Evolutionary conservation across 129 eudicot genomes (phyloP).

Genomic region (Scalesia atractyloides): DNA sequence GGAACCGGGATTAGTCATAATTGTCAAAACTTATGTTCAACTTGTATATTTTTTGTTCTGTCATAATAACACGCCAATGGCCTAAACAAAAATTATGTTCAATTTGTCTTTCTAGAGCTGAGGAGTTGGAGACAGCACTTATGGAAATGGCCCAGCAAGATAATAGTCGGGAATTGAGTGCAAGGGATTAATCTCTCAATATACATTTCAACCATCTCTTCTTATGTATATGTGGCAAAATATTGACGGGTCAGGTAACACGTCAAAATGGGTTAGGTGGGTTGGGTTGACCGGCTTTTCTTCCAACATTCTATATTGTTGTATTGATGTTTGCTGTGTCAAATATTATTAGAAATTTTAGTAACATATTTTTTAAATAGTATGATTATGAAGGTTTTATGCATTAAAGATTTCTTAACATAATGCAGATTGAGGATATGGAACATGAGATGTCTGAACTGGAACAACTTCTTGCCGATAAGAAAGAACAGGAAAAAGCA

Average conservation of each 20-base stretch:
- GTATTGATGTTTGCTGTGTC: neutral
- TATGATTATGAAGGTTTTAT: neutral
- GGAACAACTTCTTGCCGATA: slow-evolving; percentile 64
- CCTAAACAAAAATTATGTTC: slow-evolving; percentile 1
- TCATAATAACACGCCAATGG: slow-evolving; percentile 14
- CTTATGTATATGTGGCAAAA: slow-evolving; percentile 5
- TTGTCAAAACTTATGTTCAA: slow-evolving; percentile 13
- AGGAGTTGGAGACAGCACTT: slow-evolving; percentile 90
- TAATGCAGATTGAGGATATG: slow-evolving; percentile 69
- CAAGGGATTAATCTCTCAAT: slow-evolving; percentile 54
- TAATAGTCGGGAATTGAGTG: slow-evolving; percentile 76
- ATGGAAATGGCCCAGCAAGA: slow-evolving; percentile 87
- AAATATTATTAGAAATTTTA: neutral
- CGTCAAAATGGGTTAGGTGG: neutral
- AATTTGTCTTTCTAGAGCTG: slow-evolving; percentile 57
- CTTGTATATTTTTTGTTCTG: neutral
- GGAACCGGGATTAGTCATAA: neutral
- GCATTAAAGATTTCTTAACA: slow-evolving; percentile 10
- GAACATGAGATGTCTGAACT: slow-evolving; percentile 72
- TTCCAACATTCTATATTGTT: neutral
- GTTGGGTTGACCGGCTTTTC: neutral
- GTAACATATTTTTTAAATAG: neutral
- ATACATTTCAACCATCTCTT: slow-evolving; percentile 2
- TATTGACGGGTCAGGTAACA: slow-evolving; percentile 1
- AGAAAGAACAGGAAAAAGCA: slow-evolving; percentile 74